A percentile compares a stretch with the other conserved stretches of the same genome.
Conservation (phyloP, 2,329 filamentous ascomycete species). For the Periconia digitata region DNA sequence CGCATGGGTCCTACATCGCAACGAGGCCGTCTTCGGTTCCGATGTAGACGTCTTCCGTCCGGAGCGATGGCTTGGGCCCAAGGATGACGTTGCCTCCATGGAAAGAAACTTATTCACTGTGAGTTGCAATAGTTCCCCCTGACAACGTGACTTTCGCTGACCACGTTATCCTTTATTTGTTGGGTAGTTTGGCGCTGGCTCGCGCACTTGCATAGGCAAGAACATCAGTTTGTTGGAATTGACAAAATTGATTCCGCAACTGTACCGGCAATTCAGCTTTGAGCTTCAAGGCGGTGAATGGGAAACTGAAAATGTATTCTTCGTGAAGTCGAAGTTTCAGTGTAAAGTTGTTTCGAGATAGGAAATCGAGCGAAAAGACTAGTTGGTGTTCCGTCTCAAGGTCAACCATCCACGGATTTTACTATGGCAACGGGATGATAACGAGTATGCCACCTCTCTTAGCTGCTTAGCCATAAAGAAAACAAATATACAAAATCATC, state of each 20-base stretch:
- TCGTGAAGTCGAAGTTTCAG: too few relatives aligned
- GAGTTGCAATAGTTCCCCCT: background rate
- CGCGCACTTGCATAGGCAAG: slow-evolving; percentile 24
- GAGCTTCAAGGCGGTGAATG: slow-evolving; percentile 1
- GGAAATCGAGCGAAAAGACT: too few relatives aligned
- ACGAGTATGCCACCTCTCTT: too few relatives aligned
- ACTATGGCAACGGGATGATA: too few relatives aligned
- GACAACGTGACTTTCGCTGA: background rate
- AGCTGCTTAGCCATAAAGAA: too few relatives aligned
- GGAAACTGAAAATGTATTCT: background rate
- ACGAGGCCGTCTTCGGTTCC: slow-evolving; percentile 42
- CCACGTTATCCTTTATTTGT: background rate
- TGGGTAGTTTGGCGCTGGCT: slow-evolving; percentile 21
- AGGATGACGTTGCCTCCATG: slow-evolving; percentile 4
- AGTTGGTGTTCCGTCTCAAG: too few relatives aligned
- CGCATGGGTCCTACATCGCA: slow-evolving; percentile 48
- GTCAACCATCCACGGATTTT: too few relatives aligned
- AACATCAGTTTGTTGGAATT: slow-evolving; percentile 27
- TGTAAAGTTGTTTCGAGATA: too few relatives aligned
- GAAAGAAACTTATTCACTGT: slow-evolving; percentile 9
- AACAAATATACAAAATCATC: too few relatives aligned
- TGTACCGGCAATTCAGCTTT: slow-evolving; percentile 20
- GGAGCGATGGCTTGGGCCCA: slow-evolving; percentile 44
- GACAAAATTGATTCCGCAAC: slow-evolving; percentile 22
- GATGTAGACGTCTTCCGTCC: slow-evolving; percentile 46